Conservation (phyloP, 192 early-diverging fungal genomes). For the Backusella tarrabulga region DNA sequence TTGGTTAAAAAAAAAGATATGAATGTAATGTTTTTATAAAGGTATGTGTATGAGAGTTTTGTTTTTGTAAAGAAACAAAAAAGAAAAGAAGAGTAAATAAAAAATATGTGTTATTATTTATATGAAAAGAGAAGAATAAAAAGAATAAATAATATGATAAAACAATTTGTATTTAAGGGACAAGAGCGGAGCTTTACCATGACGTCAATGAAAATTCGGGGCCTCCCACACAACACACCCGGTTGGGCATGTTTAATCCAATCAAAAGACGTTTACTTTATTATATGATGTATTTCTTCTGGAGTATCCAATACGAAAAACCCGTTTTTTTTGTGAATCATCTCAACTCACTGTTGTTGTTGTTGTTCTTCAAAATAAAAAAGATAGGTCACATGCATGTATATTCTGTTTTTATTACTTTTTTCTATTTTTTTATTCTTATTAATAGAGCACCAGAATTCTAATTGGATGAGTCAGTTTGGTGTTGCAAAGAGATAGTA, state of each 20-base stretch:
- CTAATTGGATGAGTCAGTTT: not conserved
- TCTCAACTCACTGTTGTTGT: not conserved
- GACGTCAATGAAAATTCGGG: slow-evolving; percentile 10
- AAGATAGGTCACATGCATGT: not conserved
- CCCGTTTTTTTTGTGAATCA: not conserved
- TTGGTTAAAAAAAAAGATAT: not conserved
- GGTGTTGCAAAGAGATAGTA: not conserved
- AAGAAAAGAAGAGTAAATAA: not conserved
- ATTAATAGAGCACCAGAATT: not conserved
- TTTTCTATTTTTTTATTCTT: not conserved
- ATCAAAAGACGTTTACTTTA: not conserved
- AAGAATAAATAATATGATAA: not conserved
- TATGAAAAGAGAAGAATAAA: not conserved
- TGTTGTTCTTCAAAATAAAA: not conserved
- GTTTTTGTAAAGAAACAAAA: not conserved
- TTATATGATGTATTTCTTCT: slow-evolving; percentile 2
- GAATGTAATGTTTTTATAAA: slow-evolving; percentile 1
- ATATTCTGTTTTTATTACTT: not conserved
- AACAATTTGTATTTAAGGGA: not conserved
- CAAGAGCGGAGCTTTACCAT: not conserved
- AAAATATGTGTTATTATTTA: not conserved
- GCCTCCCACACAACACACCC: not conserved
- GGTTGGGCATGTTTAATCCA: slow-evolving; percentile 5
- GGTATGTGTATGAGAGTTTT: not conserved
- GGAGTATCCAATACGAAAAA: not conserved